A percentile compares a stretch with the other conserved stretches of the same genome.
Conservation (phyloP, 495 filamentous ascomycete species). For the Tuber brumale region DNA sequence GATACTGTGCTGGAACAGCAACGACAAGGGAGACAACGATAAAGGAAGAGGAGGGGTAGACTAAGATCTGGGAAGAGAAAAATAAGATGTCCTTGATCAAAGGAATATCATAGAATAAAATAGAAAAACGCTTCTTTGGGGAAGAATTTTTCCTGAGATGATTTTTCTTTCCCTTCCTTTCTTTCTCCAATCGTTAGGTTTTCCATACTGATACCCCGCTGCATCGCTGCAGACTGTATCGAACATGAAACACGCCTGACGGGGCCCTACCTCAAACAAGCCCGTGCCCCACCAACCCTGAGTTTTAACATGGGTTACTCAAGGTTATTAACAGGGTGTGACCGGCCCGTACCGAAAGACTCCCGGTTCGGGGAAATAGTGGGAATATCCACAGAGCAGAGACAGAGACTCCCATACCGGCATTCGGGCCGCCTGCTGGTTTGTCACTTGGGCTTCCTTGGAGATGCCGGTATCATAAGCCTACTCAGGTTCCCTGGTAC, state of each 20-base stretch:
- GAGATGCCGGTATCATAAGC: background rate
- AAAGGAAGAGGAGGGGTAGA: background rate
- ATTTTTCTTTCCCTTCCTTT: background rate
- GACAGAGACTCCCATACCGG: background rate
- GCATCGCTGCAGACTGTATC: background rate
- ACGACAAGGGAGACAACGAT: background rate
- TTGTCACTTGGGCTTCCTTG: background rate
- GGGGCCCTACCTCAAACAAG: constrained; percentile 1
- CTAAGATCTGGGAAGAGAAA: background rate
- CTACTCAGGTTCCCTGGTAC: background rate
- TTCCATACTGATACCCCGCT: background rate
- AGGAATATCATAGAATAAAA: constrained; percentile 4
- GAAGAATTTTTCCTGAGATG: background rate
- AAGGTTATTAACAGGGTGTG: background rate
- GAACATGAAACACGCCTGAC: constrained; percentile 3
- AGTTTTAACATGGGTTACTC: background rate
- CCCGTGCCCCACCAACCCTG: background rate
- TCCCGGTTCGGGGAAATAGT: background rate
- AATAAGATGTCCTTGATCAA: background rate
- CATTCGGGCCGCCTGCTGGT: background rate
- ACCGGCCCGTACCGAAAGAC: background rate
- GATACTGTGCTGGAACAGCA: background rate
- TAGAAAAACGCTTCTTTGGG: background rate
- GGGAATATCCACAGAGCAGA: background rate
- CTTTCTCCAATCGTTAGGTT: background rate